Conservation (phyloP, 1,284 basidiomycete genomes). For the Trametes versicolor region DNA sequence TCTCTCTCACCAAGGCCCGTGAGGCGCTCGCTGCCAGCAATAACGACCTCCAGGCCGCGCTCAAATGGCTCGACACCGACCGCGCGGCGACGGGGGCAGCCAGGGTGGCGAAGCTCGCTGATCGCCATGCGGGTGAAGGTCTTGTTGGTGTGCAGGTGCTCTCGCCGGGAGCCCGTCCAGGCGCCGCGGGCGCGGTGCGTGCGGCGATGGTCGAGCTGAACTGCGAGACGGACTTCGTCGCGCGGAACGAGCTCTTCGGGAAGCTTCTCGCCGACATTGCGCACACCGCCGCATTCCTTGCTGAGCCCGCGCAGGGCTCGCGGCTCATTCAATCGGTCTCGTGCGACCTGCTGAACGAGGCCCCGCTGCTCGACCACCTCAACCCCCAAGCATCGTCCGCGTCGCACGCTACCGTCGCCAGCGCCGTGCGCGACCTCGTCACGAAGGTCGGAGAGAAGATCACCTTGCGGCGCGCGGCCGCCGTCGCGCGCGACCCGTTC, state of each 20-base stretch:
- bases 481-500: constrained; percentile 71
- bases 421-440: constrained; percentile 83
- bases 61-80: constrained; percentile 86
- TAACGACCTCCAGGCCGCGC: constrained; percentile 79
- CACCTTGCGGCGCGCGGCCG: constrained; percentile 76
- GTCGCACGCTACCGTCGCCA: constrained; percentile 62
- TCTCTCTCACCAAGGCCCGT: constrained; percentile 88
- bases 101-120: constrained; percentile 87
- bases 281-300: constrained; percentile 86
- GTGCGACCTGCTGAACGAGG: constrained; percentile 67
- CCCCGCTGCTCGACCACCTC: constrained; percentile 70
- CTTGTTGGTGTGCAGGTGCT: constrained; percentile 82
- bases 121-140: constrained; percentile 80
- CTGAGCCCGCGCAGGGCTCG: constrained; percentile 58
- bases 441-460: constrained; percentile 94
- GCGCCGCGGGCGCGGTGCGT: constrained; percentile 61
- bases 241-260: constrained; percentile 86
- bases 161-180: constrained; percentile 57
- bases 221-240: constrained; percentile 98
- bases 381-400: constrained; percentile 44
- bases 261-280: constrained; percentile 85
- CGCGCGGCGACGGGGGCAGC: constrained; percentile 75
- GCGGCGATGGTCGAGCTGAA: constrained; percentile 93
- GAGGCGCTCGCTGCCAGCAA: constrained; percentile 84
- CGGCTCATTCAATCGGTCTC: constrained; percentile 53